These are phyloP conservation scores for Coffea canephora DNA, from an alignment of 257 asterid genomes.

Conservation along the genomic window DNA sequence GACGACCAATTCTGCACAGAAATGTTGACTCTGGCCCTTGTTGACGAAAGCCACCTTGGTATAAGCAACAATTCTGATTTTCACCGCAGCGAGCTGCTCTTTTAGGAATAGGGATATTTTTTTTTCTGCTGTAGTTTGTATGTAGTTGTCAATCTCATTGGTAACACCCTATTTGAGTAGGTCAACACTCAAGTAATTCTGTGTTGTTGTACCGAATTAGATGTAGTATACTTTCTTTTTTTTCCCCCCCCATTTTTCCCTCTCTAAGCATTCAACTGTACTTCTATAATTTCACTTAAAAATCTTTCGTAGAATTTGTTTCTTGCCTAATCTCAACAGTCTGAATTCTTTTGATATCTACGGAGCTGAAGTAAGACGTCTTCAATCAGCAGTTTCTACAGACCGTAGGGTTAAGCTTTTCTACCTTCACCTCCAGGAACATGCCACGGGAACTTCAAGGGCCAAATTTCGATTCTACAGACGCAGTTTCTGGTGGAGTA, in stretches of 20 bases:
- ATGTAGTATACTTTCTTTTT: neutral
- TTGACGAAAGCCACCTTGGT: constrained; percentile 60
- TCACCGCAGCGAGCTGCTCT: constrained; percentile 17
- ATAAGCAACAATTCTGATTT: constrained; percentile 19
- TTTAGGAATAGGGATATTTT: constrained; percentile 9
- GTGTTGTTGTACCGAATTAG: constrained; percentile 7
- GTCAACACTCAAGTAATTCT: neutral
- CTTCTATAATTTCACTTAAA: neutral
- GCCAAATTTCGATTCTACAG: too few species aligned
- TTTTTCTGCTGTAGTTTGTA: constrained; percentile 3
- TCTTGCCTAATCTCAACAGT: neutral
- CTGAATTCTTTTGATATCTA: neutral
- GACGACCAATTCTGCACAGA: constrained; percentile 87
- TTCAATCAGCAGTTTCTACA: neutral
- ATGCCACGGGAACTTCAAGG: neutral
- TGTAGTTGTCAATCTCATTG: neutral
- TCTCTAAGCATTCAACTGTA: neutral
- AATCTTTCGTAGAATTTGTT: neutral
- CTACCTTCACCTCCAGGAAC: neutral
- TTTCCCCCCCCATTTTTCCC: too few species aligned
- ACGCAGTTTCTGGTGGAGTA: too few species aligned
- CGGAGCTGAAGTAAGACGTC: neutral
- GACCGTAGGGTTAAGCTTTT: neutral
- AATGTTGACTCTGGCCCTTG: constrained; percentile 82
- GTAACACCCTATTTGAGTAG: neutral